Evolutionary conservation across 257 asterid species (phyloP).

Genomic region (Rubia yunnanensis): DNA sequence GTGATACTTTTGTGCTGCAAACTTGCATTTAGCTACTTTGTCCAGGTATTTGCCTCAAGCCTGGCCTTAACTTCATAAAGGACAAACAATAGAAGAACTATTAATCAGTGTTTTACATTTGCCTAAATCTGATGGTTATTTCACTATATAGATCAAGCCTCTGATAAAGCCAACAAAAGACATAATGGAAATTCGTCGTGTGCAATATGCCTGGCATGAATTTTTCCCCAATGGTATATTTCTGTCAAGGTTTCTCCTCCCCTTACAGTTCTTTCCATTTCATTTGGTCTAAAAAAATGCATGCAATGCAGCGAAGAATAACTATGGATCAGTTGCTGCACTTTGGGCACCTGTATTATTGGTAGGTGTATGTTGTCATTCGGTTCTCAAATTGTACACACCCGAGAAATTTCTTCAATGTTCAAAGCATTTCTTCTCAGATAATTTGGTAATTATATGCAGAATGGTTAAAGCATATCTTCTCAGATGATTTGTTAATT

Average conservation of each 20-base stretch:
- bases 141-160: slow-evolving; percentile 69
- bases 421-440: slow-evolving; percentile 6
- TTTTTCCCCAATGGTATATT: slow-evolving; percentile 74
- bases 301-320: slow-evolving; percentile 54
- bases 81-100: no score
- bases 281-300: slow-evolving; percentile 21
- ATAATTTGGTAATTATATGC: slow-evolving; percentile 20
- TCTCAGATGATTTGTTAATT: slow-evolving; percentile 13
- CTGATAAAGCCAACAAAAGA: slow-evolving; percentile 75
- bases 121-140: slow-evolving; percentile 13
- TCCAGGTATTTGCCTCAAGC: slow-evolving; percentile 53
- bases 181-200: slow-evolving; percentile 55
- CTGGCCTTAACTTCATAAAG: slow-evolving; percentile 5
- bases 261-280: slow-evolving; percentile 8
- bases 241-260: slow-evolving; percentile 10
- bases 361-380: slow-evolving; percentile 41
- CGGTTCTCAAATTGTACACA: slow-evolving; percentile 4
- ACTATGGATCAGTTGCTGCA: slow-evolving; percentile 60
- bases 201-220: slow-evolving; percentile 91
- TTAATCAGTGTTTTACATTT: neutral
- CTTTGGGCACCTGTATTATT: slow-evolving; percentile 82
- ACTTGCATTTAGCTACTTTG: slow-evolving; percentile 65
- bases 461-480: no score
- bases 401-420: slow-evolving; percentile 5
- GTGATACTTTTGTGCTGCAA: slow-evolving; percentile 69